phyloP scores from a whole-genome alignment of 805 yeast species.

The Nakazawaea molendinolei region DNA sequence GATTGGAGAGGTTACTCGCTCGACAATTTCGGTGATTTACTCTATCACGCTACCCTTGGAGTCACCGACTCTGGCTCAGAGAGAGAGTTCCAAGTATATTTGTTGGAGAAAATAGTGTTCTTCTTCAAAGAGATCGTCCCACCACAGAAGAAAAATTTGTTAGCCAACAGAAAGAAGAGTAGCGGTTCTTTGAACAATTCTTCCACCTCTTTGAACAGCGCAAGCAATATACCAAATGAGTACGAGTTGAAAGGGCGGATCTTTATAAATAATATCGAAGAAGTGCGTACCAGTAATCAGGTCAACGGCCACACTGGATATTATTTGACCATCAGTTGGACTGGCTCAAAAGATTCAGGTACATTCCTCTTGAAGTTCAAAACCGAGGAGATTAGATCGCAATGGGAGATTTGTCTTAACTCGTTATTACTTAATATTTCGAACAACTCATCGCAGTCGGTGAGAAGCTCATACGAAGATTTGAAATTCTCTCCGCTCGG shows the following conservation, averaged over 20 bases:
- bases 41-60: conserved; percentile 66
- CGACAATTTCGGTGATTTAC: conserved; percentile 75
- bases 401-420: conserved; percentile 72
- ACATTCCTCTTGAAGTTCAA: conserved; percentile 76
- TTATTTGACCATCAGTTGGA: conserved; percentile 65
- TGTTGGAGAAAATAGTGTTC: conserved; percentile 65
- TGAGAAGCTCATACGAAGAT: conserved; percentile 8
- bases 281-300: conserved; percentile 24
- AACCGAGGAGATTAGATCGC: conserved; percentile 74
- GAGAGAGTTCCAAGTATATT: conserved; percentile 81
- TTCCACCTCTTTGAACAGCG: conserved; percentile 13
- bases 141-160: conserved; percentile 37
- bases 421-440: conserved; percentile 7
- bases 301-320: conserved; percentile 35
- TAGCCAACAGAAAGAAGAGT: conserved; percentile 44
- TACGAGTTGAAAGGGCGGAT: conserved; percentile 76
- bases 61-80: conserved; percentile 68
- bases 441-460: conserved; percentile 8
- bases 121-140: conserved; percentile 54
- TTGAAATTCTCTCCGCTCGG: conserved; percentile 20
- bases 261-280: conserved; percentile 60
- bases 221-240: conserved; percentile 4
- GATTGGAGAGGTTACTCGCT: conserved; percentile 92
- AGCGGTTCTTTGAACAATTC: conserved; percentile 33
- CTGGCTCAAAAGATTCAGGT: conserved; percentile 83